These are phyloP conservation scores for Dothistroma pini DNA, from an alignment of 2,329 filamentous ascomycete genomes.

Conservation along the genomic window DNA sequence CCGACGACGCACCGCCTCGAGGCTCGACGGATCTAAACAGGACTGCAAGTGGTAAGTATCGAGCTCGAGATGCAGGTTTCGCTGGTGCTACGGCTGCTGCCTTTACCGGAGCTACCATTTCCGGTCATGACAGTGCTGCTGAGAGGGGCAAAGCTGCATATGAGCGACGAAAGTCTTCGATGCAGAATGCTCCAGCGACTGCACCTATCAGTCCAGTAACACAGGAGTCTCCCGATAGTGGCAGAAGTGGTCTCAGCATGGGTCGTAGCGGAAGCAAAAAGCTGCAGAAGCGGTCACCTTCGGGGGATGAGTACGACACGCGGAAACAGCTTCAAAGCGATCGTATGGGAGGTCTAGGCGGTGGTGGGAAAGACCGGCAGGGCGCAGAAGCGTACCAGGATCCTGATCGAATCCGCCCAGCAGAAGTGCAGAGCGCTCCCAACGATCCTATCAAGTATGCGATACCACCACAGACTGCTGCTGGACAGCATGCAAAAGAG, in stretches of 20 bases:
- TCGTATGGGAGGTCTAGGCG: slow-evolving; percentile 32
- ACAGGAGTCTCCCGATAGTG: slow-evolving; percentile 9
- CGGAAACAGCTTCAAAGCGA: slow-evolving; percentile 40
- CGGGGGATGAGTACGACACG: slow-evolving; percentile 11
- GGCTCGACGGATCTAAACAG: slow-evolving; percentile 15
- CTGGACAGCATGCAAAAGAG: slow-evolving; percentile 36
- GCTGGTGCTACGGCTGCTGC: slow-evolving; percentile 31
- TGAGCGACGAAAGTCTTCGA: slow-evolving; percentile 28
- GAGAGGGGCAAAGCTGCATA: slow-evolving; percentile 32
- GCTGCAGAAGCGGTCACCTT: slow-evolving; percentile 27
- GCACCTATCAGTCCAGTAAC: slow-evolving; percentile 25
- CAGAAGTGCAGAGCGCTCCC: slow-evolving; percentile 19
- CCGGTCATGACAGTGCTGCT: slow-evolving; percentile 20
- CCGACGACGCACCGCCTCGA: background rate
- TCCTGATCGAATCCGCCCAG: slow-evolving; percentile 34
- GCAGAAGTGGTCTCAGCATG: slow-evolving; percentile 10
- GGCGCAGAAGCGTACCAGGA: slow-evolving; percentile 36
- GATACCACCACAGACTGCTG: slow-evolving; percentile 37
- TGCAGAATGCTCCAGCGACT: slow-evolving; percentile 11
- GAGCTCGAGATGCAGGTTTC: slow-evolving; percentile 33
- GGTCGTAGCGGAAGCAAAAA: slow-evolving; percentile 37
- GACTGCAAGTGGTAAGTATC: slow-evolving; percentile 27
- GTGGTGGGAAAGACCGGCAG: slow-evolving; percentile 28
- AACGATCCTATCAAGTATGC: slow-evolving; percentile 30
- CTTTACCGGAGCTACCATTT: slow-evolving; percentile 13